Conservation (phyloP, 192 early-diverging fungal genomes). For the Rhizophagus sp. region DNA sequence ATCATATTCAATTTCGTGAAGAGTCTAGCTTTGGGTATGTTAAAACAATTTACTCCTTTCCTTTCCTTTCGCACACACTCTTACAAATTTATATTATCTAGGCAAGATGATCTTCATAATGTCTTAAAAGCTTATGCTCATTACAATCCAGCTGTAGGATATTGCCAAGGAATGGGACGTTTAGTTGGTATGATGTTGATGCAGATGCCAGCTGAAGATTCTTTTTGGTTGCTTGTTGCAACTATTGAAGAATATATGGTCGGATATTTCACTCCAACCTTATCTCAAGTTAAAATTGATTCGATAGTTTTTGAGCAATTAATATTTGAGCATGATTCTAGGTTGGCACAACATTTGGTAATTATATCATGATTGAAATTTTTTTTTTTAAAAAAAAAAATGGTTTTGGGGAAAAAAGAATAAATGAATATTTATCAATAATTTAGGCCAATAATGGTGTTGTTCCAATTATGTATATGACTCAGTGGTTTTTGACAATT, state of each 20-base stretch:
- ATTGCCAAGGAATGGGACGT: slow-evolving; percentile 97
- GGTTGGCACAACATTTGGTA: slow-evolving; percentile 70
- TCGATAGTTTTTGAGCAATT: slow-evolving; percentile 80
- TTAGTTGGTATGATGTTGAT: slow-evolving; percentile 91
- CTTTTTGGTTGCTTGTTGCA: slow-evolving; percentile 86
- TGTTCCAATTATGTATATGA: slow-evolving; percentile 85
- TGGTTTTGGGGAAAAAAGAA: neutral
- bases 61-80: neutral
- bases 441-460: slow-evolving; percentile 68
- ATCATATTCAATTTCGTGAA: slow-evolving; percentile 79
- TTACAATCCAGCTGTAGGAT: slow-evolving; percentile 83
- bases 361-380: neutral
- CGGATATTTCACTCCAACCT: slow-evolving; percentile 74
- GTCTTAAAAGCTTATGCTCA: slow-evolving; percentile 86
- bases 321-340: slow-evolving; percentile 66
- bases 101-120: slow-evolving; percentile 72
- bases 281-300: slow-evolving; percentile 79
- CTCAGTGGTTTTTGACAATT: slow-evolving; percentile 93
- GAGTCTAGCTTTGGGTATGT: slow-evolving; percentile 56
- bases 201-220: slow-evolving; percentile 79
- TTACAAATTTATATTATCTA: neutral
- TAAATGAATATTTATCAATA: neutral
- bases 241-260: slow-evolving; percentile 73
- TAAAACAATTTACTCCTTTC: too few relatives aligned
- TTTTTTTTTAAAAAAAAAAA: neutral